Percentiles rank a stretch among this genome's conserved stretches.
phyloP scores from a whole-genome alignment of 139 green algal species.

The Auxenochlorella pyrenoidosa region DNA sequence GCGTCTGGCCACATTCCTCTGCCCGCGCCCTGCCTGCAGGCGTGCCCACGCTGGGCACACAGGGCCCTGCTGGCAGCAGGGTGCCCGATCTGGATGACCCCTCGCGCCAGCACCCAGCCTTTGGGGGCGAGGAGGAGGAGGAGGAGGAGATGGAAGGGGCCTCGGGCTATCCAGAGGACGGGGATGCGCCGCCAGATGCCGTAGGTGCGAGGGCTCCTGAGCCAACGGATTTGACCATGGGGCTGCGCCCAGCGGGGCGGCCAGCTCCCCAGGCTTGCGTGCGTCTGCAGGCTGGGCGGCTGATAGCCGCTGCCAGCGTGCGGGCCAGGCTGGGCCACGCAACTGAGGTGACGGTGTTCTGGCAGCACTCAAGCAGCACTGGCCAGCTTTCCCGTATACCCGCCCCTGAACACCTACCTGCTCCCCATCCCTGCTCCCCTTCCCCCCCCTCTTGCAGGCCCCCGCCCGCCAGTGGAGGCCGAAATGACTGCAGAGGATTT shows the following conservation, averaged over 20 bases:
- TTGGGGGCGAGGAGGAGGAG: not conserved
- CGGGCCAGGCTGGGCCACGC: too few species aligned
- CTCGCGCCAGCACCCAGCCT: not conserved
- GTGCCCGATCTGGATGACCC: slow-evolving; percentile 30
- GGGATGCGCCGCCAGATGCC: slow-evolving; percentile 32
- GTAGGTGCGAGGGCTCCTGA: not conserved
- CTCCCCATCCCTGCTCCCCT: not conserved
- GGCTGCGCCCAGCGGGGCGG: too few species aligned
- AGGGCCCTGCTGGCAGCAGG: slow-evolving; percentile 36
- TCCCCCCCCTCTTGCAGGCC: not conserved
- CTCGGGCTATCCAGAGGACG: not conserved
- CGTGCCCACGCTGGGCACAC: not conserved
- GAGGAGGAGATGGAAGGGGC: not conserved
- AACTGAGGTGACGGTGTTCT: too few species aligned
- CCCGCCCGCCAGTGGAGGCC: not conserved
- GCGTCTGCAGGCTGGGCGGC: too few species aligned
- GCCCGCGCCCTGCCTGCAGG: not conserved
- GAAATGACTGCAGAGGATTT: slow-evolving; percentile 22
- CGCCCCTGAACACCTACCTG: not conserved
- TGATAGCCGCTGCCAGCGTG: too few species aligned
- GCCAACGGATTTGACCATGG: too few species aligned
- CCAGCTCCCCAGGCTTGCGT: too few species aligned
- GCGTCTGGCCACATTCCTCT: too few species aligned
- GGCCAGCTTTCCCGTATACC: too few species aligned
- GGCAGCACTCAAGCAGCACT: too few species aligned